Base-by-base conservation (phyloP, 768 basidiomycete genomes). In the Suillus variegatus region DNA sequence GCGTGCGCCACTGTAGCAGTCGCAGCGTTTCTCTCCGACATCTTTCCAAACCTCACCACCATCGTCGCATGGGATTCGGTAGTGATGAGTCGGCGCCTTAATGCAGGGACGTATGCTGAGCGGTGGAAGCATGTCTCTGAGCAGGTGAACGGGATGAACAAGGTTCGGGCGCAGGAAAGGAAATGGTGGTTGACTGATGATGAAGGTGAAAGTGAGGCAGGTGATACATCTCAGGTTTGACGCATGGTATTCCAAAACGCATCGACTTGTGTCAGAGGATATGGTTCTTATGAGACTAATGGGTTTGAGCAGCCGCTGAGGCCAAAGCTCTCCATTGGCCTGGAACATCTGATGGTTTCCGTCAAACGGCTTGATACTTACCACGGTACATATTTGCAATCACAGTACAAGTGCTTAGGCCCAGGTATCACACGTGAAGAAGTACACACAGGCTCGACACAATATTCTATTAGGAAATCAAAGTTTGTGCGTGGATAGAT, bases 11-110 rank as follows among this genome's bases (percentile, higher is more conserved):
- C 57, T 32, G 46, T 60, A n/a, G 25, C 55, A 32, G 41, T 64
- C 12, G 63, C 63, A 22, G 63, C 63, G n/a, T 64, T 64, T 43
- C 57, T 64, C 25, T 64, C 63, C 6, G 57, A 64, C 38, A 57
- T 64, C 12, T 61, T 41, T 2, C 63, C 63, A 5, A 64, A 64
- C 40, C 40, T 60, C n/a, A 61, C 62, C 41, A 32, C 22, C 13
- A 60, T 61, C 38, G 3, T 36, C 14, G 56, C 55, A n/a, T 58
- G 62, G 58, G 41, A 60, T 43, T 60, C 58, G 12, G 41, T 32
- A 18, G 18, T 12, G 18, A 60, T 60, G 58, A 60, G 25, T 18
- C 58, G 41, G 25, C 58, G 58, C 10, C 41, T 20, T 12, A 60
- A 60, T 41, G 38, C 57, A 60, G 58, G 22, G 35, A n/a, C 16